Base-by-base conservation (phyloP, 2,329 filamentous ascomycete genomes). In the Fusarium graminum region DNA sequence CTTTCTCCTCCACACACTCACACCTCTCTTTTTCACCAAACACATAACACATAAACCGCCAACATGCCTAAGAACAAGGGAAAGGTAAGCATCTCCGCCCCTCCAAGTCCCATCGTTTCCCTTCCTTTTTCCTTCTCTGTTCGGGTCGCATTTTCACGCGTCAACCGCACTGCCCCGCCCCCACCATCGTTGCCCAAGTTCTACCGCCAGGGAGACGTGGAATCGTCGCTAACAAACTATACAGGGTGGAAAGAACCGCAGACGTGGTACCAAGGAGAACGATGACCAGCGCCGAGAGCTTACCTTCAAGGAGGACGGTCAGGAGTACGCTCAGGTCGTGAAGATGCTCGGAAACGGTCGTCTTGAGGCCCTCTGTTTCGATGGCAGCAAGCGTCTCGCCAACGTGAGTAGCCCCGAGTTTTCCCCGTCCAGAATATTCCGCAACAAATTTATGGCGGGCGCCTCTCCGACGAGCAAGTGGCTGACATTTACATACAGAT, bases 51-150 rank as follows among this genome's bases (percentile, higher is more conserved):
- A 50, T 30, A 64, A 55, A 50, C 51, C 42, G 67, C 60, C 77
- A 89, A 82, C 66, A 97, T 97, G 94, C 94, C 94, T 77, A 97
- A 97, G 92, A 97, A 97, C 82, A 97, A 97, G 90, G 94, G 94
- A 94, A 97, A 97, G 85, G 93, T 97, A 85, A 52, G 49, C 17
- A 78, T 86, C 42, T 41, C 17, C 14, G 56, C 38, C 60, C 16
- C 16, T 44, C 28, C 7, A 14, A 11, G 6, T 40, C 12, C 22
- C 14, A 12, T 51, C 34, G 7, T 47, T 41, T 14, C 29, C 32
- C 13, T n/a, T 26, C 22, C 25, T 36, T 42, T 22, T 42, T 9
- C 22, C 44, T 34, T 25, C 32, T 32, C 32, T 34, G 32, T 40
- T 26, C 44, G 38, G 13, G 40, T 49, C 43, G 42, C 62, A 63